Evolutionary conservation across 2,329 filamentous ascomycete genomes (phyloP), one percentile per base, ranked within the genome.

Genomic region (Thielaviopsis ethacetica): DNA sequence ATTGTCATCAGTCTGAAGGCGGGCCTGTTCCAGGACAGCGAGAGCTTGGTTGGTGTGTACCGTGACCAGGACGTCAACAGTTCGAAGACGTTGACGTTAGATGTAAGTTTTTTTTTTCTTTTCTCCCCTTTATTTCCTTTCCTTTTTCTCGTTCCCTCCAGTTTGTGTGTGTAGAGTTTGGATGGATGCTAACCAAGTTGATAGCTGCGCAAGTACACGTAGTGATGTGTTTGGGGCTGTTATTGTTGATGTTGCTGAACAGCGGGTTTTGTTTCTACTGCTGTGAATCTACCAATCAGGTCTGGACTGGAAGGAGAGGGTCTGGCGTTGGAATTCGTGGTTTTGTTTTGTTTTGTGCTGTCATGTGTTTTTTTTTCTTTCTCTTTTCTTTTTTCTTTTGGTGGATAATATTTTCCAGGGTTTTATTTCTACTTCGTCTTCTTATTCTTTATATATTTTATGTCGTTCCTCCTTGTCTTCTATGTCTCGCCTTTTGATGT

Each of bases 1-100:
- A 94, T 98, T 62, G 93, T 98, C 64, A 98, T 98, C 71, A 90
- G 84, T 73, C 78, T 98, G 69, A 98, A 98, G 79, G 87, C 90
- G 0, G 91, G 90, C 1, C 76, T 98, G 59, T 98, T 97, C 74
- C 91, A 98, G 72, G 88, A 94, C 70, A 95, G 89, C 68, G 91
- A 98, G 76, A 94, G 90, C 62, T 71, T 98, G 65, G 90, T 98
- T 4, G 93, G 93, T 56, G 90, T 98, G 12, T 97, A 95, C 75
- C 80, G 93, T 64, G 94, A 98, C 68, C 93, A 98, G 73, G 83
- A 85, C 59, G 88, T 89, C 60, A 98, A 97, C 72, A 94, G 86
- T 67, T 94, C 87, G 65, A 86, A 89, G 72, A 88, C 89, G 44
- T 74, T 98, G 72, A 97, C 91, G 60, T 75, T 98, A 66, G 93